These are phyloP conservation scores for Solanum bukasovii DNA, from an alignment of 257 asterid species.

Conservation along the genomic window DNA sequence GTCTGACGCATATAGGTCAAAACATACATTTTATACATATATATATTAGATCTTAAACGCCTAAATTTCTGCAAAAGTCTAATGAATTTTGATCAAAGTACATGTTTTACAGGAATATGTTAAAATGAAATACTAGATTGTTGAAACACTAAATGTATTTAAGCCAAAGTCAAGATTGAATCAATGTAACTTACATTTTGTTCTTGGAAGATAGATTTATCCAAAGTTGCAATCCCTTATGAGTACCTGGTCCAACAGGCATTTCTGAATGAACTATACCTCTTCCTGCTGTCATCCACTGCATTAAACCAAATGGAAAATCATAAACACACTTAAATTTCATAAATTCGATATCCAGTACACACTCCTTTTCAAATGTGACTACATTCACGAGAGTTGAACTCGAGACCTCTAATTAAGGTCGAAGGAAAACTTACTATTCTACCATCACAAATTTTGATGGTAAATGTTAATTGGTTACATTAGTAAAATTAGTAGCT, in stretches of 20 bases:
- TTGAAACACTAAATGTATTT: not conserved
- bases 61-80: not conserved
- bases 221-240: conserved; percentile 77
- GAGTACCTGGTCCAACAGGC: conserved; percentile 81
- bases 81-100: not conserved
- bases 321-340: not conserved
- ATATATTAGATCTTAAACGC: not conserved
- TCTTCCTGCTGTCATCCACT: conserved; percentile 99
- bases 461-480: not conserved
- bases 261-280: conserved; percentile 96
- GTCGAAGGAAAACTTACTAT: rapidly evolving
- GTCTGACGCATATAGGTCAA: not conserved
- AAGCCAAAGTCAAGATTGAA: not conserved
- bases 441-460: not conserved
- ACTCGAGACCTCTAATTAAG: not conserved
- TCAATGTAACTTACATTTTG: conserved; percentile 51
- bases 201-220: conserved; percentile 80
- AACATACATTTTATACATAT: not conserved
- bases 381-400: not conserved
- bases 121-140: not conserved
- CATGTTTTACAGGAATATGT: not conserved
- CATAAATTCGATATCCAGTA: not conserved
- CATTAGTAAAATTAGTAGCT: not conserved
- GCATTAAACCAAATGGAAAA: not conserved
- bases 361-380: not conserved